Conservation (phyloP, 768 basidiomycete species). For the Pulveroboletus sp. region DNA sequence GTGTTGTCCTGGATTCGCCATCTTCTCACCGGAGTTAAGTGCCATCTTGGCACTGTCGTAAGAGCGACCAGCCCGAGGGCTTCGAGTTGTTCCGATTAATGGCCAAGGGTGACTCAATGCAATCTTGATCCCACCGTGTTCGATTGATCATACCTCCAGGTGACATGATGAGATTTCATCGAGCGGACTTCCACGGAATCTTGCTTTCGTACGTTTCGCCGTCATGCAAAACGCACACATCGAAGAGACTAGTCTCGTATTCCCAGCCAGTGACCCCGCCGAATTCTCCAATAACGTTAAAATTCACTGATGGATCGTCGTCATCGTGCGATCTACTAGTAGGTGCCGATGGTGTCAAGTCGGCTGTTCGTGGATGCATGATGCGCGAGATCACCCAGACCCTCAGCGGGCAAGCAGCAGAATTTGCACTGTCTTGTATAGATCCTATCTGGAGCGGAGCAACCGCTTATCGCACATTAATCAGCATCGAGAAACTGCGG, state of each 20-base stretch:
- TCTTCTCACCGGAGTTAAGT: constrained; percentile 33
- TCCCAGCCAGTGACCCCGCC: constrained; percentile 37
- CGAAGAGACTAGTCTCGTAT: constrained; percentile 59
- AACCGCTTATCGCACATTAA: constrained; percentile 55
- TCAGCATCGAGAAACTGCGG: constrained; percentile 46
- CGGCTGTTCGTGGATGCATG: constrained; percentile 39
- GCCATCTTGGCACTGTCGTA: constrained; percentile 50
- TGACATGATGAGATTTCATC: constrained; percentile 51
- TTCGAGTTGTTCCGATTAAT: constrained; percentile 48
- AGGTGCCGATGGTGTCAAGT: constrained; percentile 68
- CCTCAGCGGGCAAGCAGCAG: constrained; percentile 38
- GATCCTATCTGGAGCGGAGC: constrained; percentile 58
- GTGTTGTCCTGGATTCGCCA: background rate
- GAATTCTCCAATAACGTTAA: constrained; percentile 36
- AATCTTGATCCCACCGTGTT: background rate
- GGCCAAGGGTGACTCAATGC: constrained; percentile 44
- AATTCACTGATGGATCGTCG: constrained; percentile 58
- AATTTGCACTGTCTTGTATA: constrained; percentile 38
- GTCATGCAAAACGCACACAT: constrained; percentile 43
- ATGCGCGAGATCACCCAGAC: constrained; percentile 29
- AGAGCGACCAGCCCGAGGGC: constrained; percentile 55
- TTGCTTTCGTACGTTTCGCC: constrained; percentile 48
- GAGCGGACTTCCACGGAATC: constrained; percentile 60
- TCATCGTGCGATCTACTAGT: constrained; percentile 61
- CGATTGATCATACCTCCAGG: constrained; percentile 32